A percentile compares a stretch with the other conserved stretches of the same genome.
These are phyloP conservation scores for Trichoderma sp. DNA, from an alignment of 2,329 filamentous ascomycete genomes.

Conservation along the genomic window DNA sequence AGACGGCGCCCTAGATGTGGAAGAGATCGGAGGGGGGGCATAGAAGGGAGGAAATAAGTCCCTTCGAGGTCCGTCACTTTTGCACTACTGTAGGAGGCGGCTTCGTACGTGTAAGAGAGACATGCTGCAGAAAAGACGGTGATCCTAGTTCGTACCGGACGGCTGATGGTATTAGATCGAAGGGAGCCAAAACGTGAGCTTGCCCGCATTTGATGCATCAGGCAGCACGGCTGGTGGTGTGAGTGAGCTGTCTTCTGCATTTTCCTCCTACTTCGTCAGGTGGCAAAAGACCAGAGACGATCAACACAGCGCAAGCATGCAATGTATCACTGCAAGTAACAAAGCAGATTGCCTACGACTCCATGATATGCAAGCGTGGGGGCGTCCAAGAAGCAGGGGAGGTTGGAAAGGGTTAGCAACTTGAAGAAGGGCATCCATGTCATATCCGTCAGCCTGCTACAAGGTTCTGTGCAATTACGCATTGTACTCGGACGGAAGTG, in stretches of 20 bases:
- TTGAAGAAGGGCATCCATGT: neutral
- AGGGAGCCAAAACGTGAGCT: no score
- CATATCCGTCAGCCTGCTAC: neutral
- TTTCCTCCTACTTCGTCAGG: no score
- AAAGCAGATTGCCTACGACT: conserved; percentile 7
- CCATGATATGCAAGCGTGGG: conserved; percentile 18
- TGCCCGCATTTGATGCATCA: no score
- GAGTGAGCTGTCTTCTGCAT: no score
- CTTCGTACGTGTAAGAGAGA: neutral
- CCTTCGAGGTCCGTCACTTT: neutral
- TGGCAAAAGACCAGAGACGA: no score
- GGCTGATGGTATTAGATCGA: no score
- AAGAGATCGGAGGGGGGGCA: neutral
- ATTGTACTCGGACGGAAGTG: neutral
- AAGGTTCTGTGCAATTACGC: neutral
- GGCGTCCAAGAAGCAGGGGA: conserved; percentile 13
- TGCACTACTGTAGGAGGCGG: neutral
- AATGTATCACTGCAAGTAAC: no score
- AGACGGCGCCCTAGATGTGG: neutral
- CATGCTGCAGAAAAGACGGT: no score
- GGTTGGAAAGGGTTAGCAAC: conserved; percentile 16
- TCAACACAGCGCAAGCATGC: no score
- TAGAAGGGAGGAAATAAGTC: neutral
- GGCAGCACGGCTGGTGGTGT: no score
- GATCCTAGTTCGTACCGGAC: no score